Evolutionary conservation across 805 yeast genomes (phyloP).

Genomic region (Candida broadrunensis): DNA sequence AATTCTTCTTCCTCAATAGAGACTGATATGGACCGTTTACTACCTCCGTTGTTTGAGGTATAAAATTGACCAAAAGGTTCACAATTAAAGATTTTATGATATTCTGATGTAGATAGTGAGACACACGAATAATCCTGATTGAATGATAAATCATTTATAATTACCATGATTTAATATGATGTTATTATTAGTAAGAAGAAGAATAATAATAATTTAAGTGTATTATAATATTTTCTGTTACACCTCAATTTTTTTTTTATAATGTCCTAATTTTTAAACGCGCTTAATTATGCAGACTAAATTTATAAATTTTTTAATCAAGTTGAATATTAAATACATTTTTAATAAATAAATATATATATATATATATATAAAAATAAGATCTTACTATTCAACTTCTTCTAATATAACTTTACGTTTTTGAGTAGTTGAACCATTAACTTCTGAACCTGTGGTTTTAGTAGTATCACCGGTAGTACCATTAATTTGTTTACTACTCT

Average conservation of each 20-base stretch:
- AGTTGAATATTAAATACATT: no score
- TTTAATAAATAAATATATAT: neutral
- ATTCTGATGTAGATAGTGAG: slow-evolving; percentile 28
- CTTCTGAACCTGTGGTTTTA: slow-evolving; percentile 10
- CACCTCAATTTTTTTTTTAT: no score
- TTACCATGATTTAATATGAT: slow-evolving; percentile 10
- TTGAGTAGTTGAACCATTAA: slow-evolving; percentile 11
- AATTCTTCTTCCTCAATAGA: slow-evolving; percentile 5
- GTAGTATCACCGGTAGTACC: slow-evolving; percentile 5
- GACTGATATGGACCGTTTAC: slow-evolving; percentile 11
- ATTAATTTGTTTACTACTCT: slow-evolving; percentile 3
- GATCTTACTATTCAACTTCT: slow-evolving; percentile 32
- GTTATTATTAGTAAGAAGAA: no score
- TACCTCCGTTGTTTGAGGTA: slow-evolving; percentile 14
- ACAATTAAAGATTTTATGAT: slow-evolving; percentile 39
- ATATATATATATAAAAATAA: neutral
- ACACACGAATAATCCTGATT: slow-evolving; percentile 43
- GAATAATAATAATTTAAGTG: no score
- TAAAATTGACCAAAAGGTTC: slow-evolving; percentile 47
- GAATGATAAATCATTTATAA: slow-evolving; percentile 36
- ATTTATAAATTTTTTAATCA: no score
- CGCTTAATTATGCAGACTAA: neutral
- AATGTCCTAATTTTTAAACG: neutral
- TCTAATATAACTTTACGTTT: slow-evolving; percentile 38
- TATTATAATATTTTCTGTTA: no score